These are phyloP conservation scores for Parafenestella ontariensis DNA, from an alignment of 2,329 filamentous ascomycete genomes.

Conservation along the genomic window DNA sequence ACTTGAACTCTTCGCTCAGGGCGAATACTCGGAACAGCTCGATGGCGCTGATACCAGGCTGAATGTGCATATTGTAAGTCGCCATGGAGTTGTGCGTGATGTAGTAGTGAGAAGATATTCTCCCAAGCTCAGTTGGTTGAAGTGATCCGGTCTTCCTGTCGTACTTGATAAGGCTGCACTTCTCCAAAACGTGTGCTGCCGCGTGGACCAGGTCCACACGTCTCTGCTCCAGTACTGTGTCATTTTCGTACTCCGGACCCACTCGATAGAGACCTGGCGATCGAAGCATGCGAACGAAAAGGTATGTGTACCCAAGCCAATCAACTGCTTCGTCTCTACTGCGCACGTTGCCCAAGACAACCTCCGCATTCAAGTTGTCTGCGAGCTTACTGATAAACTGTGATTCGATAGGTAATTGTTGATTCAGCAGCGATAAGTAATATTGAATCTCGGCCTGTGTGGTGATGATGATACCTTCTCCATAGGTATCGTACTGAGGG, in stretches of 20 bases:
- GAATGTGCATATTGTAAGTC: slow-evolving; percentile 94
- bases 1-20: slow-evolving; percentile 97
- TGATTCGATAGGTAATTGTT: slow-evolving; percentile 96
- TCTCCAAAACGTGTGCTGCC: slow-evolving; percentile 84
- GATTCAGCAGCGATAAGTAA: slow-evolving; percentile 94
- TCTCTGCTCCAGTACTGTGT: slow-evolving; percentile 91
- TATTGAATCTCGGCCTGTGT: slow-evolving; percentile 95
- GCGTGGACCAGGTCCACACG: slow-evolving; percentile 97
- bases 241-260: slow-evolving; percentile 92
- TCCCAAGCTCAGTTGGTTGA: slow-evolving; percentile 90
- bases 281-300: slow-evolving; percentile 96
- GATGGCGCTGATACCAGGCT: slow-evolving; percentile 89
- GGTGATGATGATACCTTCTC: slow-evolving; percentile 98
- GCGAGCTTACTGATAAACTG: slow-evolving; percentile 92
- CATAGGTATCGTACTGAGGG: slow-evolving; percentile 96
- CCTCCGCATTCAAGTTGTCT: slow-evolving; percentile 94
- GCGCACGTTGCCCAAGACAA: slow-evolving; percentile 92
- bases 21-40: slow-evolving; percentile 97
- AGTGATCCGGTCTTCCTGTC: slow-evolving; percentile 91
- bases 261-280: slow-evolving; percentile 96
- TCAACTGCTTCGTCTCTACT: slow-evolving; percentile 96
- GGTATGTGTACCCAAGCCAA: slow-evolving; percentile 97
- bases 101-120: slow-evolving; percentile 98
- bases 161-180: slow-evolving; percentile 89
- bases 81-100: slow-evolving; percentile 96